Base-by-base conservation (phyloP, 2,329 filamentous ascomycete genomes). In the Penicillium psychrosexuale region DNA sequence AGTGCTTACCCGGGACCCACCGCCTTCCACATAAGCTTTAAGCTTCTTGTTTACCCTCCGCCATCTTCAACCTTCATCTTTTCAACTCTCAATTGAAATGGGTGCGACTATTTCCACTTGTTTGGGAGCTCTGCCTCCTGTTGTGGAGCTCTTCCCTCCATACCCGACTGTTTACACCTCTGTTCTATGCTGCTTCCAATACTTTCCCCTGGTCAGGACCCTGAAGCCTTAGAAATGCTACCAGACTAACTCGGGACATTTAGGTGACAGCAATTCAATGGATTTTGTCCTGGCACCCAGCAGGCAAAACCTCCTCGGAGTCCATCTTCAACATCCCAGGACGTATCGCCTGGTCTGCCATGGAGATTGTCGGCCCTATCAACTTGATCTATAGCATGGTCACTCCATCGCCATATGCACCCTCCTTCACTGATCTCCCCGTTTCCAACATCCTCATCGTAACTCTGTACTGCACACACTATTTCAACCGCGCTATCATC, bases 261-360 rank as follows among this genome's bases (percentile, higher is more conserved):
- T 57, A 96, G 91, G 68, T 91, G 60, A 86, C 86, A 0, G 82
- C 84, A 1, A 48, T 84, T 22, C 91, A 96, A 84, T 95, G 88
- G 87, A 56, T 86, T 53, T 76, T 81, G n/a, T 82, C 84, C 52
- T 96, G 84, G 82, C 94, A 97, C 72, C 90, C 90, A 47, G 91
- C 93, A 78, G 94, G 94, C 72, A 97, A 97, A 76, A 96, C 92
- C 3, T 96, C 91, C 3, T 81, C 85, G 17, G 59, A 61, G 46
- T 91, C 88, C 65, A 77, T 77, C 12, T 78, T 94, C 70, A 99
- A 99, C 75, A 74, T 97, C n/a, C 90, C 92, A 1, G 94, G 94
- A 58, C 90, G 89, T 65, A 78, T 90, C 60, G 91, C 85, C 55
- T 99, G 94, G 94, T 81, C 89, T 53, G 83, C 86, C 2, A 97